Evolutionary conservation across 495 filamentous ascomycete species (phyloP).

Genomic region (Cercophora sp.): DNA sequence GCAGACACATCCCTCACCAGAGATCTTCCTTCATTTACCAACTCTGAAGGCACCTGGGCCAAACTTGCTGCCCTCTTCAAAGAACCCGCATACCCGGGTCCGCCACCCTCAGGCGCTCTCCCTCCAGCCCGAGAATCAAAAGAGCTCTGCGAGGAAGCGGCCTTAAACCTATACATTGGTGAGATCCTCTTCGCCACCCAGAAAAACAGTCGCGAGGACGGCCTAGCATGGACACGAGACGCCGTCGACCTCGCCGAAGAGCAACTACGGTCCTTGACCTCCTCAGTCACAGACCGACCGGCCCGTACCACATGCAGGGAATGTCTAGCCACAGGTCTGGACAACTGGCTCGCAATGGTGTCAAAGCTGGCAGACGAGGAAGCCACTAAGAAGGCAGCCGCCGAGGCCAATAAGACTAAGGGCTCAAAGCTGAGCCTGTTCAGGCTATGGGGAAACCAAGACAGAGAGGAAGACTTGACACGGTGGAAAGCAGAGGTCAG

Average conservation of each 20-base stretch:
- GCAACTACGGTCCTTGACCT: slow-evolving; percentile 38
- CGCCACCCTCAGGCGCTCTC: slow-evolving; percentile 60
- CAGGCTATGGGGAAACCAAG: slow-evolving; percentile 46
- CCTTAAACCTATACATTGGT: slow-evolving; percentile 82
- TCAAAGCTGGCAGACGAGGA: slow-evolving; percentile 52
- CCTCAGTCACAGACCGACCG: slow-evolving; percentile 6
- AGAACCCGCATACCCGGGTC: slow-evolving; percentile 58
- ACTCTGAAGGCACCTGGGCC: slow-evolving; percentile 15
- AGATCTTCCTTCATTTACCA: too few relatives aligned
- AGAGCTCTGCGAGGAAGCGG: slow-evolving; percentile 77
- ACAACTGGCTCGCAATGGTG: slow-evolving; percentile 75
- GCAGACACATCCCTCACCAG: slow-evolving; percentile 4
- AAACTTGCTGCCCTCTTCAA: slow-evolving; percentile 41
- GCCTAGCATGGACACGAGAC: slow-evolving; percentile 80
- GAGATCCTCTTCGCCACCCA: slow-evolving; percentile 76
- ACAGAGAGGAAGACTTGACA: slow-evolving; percentile 20
- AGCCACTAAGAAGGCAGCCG: slow-evolving; percentile 32
- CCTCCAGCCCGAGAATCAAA: slow-evolving; percentile 55
- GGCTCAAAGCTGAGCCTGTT: slow-evolving; percentile 25
- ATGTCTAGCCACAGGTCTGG: slow-evolving; percentile 65
- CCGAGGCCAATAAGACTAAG: not conserved
- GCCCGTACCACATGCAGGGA: slow-evolving; percentile 60
- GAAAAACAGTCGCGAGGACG: slow-evolving; percentile 48
- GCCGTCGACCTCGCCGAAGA: slow-evolving; percentile 64
- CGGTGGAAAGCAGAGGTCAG: slow-evolving; percentile 52